These are phyloP conservation scores for Rhizodiscina lignyota DNA, from an alignment of 495 filamentous ascomycete genomes.

Conservation along the genomic window DNA sequence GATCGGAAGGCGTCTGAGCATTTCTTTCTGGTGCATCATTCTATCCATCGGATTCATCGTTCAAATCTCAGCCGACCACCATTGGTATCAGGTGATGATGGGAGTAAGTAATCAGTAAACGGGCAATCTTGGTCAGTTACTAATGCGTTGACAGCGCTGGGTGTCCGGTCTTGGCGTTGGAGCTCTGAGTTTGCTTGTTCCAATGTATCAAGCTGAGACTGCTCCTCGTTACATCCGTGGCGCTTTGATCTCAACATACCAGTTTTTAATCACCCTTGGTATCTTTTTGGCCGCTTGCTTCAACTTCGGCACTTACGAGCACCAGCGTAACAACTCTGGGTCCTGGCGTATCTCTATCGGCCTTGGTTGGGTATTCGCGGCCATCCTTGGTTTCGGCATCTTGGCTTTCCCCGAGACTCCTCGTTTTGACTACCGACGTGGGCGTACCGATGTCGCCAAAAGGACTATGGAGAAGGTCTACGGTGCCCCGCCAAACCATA, in stretches of 20 bases:
- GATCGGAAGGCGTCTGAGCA: slow-evolving; percentile 9
- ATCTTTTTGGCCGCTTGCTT: slow-evolving; percentile 71
- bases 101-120: no score
- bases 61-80: slow-evolving; percentile 13
- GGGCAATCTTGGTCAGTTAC: no score
- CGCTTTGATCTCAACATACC: slow-evolving; percentile 39
- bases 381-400: slow-evolving; percentile 49
- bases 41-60: slow-evolving; percentile 18
- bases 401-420: slow-evolving; percentile 19
- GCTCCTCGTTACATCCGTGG: slow-evolving; percentile 17
- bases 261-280: slow-evolving; percentile 75
- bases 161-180: slow-evolving; percentile 20
- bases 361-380: slow-evolving; percentile 57
- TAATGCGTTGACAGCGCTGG: no score
- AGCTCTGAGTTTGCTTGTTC: slow-evolving; percentile 13
- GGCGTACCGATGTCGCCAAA: slow-evolving; percentile 33
- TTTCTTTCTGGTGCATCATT: slow-evolving; percentile 13
- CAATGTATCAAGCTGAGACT: slow-evolving; percentile 19
- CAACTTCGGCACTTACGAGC: slow-evolving; percentile 69
- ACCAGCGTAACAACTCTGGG: slow-evolving; percentile 24
- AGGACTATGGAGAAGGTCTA: slow-evolving; percentile 53
- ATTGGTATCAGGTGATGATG: slow-evolving; percentile 18
- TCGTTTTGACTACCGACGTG: slow-evolving; percentile 20
- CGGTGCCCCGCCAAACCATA: slow-evolving; percentile 47
- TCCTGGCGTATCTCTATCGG: slow-evolving; percentile 74